Evolutionary conservation across 106 monocot species (phyloP).

Genomic region (Apostasia ramifera): DNA sequence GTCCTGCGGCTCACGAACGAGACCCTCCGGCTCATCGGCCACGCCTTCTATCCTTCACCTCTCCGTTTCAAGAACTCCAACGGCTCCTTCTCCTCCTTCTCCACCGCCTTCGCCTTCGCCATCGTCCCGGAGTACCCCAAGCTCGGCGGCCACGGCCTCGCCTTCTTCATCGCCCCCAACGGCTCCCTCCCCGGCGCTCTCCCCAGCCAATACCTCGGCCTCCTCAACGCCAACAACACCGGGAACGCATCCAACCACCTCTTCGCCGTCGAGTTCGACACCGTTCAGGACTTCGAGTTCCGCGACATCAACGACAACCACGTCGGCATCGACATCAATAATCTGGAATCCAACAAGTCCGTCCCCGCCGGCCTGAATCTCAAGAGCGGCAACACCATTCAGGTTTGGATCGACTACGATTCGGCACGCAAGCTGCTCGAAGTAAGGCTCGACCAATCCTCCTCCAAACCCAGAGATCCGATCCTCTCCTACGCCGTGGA

Average conservation of each 20-base stretch:
- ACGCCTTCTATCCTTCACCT: slow-evolving; percentile 14
- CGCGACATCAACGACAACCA: slow-evolving; percentile 14
- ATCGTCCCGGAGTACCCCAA: slow-evolving; percentile 9
- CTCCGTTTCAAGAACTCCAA: slow-evolving; percentile 15
- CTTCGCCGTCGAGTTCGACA: slow-evolving; percentile 13
- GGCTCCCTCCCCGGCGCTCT: slow-evolving; percentile 8
- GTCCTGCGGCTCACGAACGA: slow-evolving; percentile 15
- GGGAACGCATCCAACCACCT: slow-evolving; percentile 17
- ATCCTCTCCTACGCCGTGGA: slow-evolving; percentile 6
- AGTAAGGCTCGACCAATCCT: not conserved
- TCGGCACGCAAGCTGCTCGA: slow-evolving; percentile 6
- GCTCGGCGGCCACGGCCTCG: slow-evolving; percentile 13
- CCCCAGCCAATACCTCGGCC: slow-evolving; percentile 13
- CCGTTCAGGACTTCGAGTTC: slow-evolving; percentile 10
- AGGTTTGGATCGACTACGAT: slow-evolving; percentile 11
- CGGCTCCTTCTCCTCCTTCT: slow-evolving; percentile 10
- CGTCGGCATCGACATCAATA: slow-evolving; percentile 9
- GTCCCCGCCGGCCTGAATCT: not conserved
- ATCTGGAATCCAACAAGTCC: slow-evolving; percentile 10
- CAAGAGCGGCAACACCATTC: slow-evolving; percentile 7
- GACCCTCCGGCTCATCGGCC: slow-evolving; percentile 11
- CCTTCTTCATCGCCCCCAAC: slow-evolving; percentile 8
- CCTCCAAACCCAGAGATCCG: not conserved
- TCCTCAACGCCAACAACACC: slow-evolving; percentile 7
- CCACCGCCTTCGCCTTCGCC: slow-evolving; percentile 14